Evolutionary conservation across 2,329 filamentous ascomycete genomes (phyloP), one percentile per base, ranked within the genome.

Genomic region (Calonectria pseudoreteaudii): DNA sequence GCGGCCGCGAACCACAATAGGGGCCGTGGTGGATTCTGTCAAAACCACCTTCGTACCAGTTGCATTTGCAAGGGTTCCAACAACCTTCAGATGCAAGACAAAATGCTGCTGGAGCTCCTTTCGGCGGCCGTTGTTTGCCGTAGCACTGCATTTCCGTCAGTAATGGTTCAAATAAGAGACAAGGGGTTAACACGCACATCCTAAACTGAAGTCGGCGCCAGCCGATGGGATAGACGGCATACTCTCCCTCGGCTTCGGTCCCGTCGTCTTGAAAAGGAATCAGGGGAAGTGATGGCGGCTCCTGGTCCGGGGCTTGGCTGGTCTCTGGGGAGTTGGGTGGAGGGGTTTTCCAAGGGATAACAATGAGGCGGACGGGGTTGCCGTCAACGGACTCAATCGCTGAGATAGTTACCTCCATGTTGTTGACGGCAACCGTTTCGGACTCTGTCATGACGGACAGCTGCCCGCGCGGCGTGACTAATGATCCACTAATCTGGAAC

Each of bases 101-200:
- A 98, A 98, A 86, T 98, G 96, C 82, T 98, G 96, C 83, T 98
- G 96, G 58, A 98, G 90, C 83, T 98, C 96, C 86, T 98, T 98
- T 75, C 96, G 90, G 74, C 96, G 92, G 14, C 96, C 96, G 83
- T 98, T 98, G 86, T 98, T 98, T 71, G 96, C 96, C 11, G 96
- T 98, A 23, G 96, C 96, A 83, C 96, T 92, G 71, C 49, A 30
- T 52, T 10, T 16, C 20, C 44, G 60, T 79, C 50, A 77, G 76
- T 47, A 72, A 72, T 38, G 26, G 26, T n/a, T 44, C 30, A 36
- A 31, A 28, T 26, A 34, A 60, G 31, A 36, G 30, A n/a, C 23
- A 41, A 30, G 62, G 23, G 28, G 41, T 31, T 31, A 58, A 86
- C 90, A 86, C 90, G 86, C 84, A 92, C 88, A 93, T 98, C 80